A percentile compares a stretch with the other conserved stretches of the same genome.
Conservation (phyloP, 2,329 filamentous ascomycete genomes). For the Leptoxyphium fumago region DNA sequence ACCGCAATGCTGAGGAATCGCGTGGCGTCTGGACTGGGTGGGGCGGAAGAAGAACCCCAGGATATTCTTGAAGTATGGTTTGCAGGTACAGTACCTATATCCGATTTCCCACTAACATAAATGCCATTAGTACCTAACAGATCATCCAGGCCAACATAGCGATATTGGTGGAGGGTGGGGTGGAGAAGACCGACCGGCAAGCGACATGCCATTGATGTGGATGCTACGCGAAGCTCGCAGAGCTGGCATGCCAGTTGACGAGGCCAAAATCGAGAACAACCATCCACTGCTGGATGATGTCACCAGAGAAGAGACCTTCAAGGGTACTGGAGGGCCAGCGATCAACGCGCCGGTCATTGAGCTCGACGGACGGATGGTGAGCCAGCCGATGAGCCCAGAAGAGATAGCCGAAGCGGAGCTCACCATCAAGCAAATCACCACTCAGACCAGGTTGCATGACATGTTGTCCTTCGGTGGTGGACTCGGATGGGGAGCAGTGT, state of each 20-base stretch:
- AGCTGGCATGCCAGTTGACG: slow-evolving; percentile 57
- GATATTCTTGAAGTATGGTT: slow-evolving; percentile 76
- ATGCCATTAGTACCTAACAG: too few relatives aligned
- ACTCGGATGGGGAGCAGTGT: slow-evolving; percentile 11
- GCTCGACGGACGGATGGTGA: not conserved
- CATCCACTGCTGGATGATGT: not conserved
- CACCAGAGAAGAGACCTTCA: not conserved
- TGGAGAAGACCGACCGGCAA: slow-evolving; percentile 4
- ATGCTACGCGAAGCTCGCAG: slow-evolving; percentile 50
- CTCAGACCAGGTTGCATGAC: slow-evolving; percentile 16
- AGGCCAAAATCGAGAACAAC: slow-evolving; percentile 33
- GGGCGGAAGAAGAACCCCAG: slow-evolving; percentile 30
- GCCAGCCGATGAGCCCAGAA: not conserved
- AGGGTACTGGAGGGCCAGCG: not conserved
- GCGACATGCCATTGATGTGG: slow-evolving; percentile 4
- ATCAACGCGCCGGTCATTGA: not conserved
- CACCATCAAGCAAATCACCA: slow-evolving; percentile 2
- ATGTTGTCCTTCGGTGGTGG: slow-evolving; percentile 20
- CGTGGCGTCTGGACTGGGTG: slow-evolving; percentile 2
- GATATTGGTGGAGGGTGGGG: slow-evolving; percentile 9
- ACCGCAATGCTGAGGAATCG: slow-evolving; percentile 2
- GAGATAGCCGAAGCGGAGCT: slow-evolving; percentile 1
- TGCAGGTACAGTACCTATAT: slow-evolving; percentile 41
- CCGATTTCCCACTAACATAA: too few relatives aligned
- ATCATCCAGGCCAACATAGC: slow-evolving; percentile 40